These are phyloP conservation scores for Nectriaceae sp. DNA, from an alignment of 2,329 filamentous ascomycete genomes.

Conservation along the genomic window DNA sequence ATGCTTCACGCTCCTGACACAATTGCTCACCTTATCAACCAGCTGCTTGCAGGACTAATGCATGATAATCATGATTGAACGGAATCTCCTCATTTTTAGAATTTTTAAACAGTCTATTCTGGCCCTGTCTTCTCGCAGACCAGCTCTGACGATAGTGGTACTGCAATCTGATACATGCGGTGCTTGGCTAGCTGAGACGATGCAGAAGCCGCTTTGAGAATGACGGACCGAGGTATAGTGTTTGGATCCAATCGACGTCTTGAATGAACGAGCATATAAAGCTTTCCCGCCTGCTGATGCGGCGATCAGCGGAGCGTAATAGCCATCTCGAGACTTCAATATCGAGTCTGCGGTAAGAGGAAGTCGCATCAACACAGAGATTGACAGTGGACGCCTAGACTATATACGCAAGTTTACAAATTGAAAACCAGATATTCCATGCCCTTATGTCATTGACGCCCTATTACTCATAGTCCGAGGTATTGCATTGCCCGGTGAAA, in stretches of 20 bases:
- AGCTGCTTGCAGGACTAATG: slow-evolving; percentile 34
- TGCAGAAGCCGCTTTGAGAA: no score
- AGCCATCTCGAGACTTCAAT: slow-evolving; percentile 7
- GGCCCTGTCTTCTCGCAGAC: no score
- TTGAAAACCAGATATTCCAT: slow-evolving; percentile 26
- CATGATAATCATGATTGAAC: slow-evolving; percentile 8
- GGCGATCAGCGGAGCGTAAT: slow-evolving; percentile 3
- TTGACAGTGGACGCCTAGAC: slow-evolving; percentile 19
- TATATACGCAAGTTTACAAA: slow-evolving; percentile 22
- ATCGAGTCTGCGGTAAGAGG: slow-evolving; percentile 12
- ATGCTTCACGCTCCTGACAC: not conserved
- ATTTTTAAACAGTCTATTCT: not conserved
- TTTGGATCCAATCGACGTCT: no score
- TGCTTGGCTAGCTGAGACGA: no score
- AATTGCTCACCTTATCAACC: slow-evolving; percentile 14
- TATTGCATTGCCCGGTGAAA: slow-evolving; percentile 8
- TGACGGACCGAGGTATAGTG: no score
- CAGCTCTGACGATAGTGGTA: no score
- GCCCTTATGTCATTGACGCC: slow-evolving; percentile 5
- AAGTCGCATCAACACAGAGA: slow-evolving; percentile 8
- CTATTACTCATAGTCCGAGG: slow-evolving; percentile 4
- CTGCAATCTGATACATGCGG: no score
- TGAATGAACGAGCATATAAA: not conserved
- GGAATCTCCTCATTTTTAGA: not conserved
- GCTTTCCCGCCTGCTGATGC: not conserved